A percentile compares a stretch with the other conserved stretches of the same genome.
Evolutionary conservation across 345 rosid species (phyloP).

Genomic region (Melastoma malabathricum): DNA sequence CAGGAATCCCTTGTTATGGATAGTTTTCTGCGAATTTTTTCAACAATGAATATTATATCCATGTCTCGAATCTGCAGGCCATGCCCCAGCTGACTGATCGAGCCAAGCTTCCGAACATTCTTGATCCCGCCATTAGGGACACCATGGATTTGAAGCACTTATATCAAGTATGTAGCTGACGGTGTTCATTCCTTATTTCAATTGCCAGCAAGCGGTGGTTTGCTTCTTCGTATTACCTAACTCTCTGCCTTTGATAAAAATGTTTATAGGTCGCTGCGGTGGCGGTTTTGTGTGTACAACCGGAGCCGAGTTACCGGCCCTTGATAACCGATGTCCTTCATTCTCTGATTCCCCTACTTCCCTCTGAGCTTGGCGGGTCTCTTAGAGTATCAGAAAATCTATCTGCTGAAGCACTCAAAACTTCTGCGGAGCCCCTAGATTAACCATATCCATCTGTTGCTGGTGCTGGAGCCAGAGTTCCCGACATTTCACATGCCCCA

Average conservation of each 20-base stretch:
- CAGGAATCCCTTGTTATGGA: neutral
- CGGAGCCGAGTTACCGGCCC: conserved; percentile 85
- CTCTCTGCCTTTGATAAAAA: neutral
- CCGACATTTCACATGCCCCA: too few species aligned
- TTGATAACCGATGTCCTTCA: conserved; percentile 78
- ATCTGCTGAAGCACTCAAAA: too few species aligned
- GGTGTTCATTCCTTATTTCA: neutral
- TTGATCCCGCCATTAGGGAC: conserved; percentile 66
- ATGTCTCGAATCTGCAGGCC: conserved; percentile 39
- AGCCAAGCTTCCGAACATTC: conserved; percentile 59
- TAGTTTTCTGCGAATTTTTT: neutral
- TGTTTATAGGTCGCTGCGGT: conserved; percentile 88
- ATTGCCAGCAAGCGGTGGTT: neutral
- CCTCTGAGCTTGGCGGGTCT: conserved; percentile 78
- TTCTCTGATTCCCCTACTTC: conserved; percentile 72
- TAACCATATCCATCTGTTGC: too few species aligned
- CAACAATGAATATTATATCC: neutral
- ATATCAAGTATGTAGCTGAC: conserved; percentile 42
- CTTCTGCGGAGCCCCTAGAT: conserved; percentile 18
- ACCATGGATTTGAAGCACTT: conserved; percentile 78
- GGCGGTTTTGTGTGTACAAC: conserved; percentile 85
- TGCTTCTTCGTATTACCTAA: neutral
- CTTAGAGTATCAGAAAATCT: conserved; percentile 20
- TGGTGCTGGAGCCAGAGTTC: too few species aligned
- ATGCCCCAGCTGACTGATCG: conserved; percentile 95